These are phyloP conservation scores for Zhuliangozyma parablackwelliae DNA, from an alignment of 1,139 yeast genomes.

Conservation along the genomic window DNA sequence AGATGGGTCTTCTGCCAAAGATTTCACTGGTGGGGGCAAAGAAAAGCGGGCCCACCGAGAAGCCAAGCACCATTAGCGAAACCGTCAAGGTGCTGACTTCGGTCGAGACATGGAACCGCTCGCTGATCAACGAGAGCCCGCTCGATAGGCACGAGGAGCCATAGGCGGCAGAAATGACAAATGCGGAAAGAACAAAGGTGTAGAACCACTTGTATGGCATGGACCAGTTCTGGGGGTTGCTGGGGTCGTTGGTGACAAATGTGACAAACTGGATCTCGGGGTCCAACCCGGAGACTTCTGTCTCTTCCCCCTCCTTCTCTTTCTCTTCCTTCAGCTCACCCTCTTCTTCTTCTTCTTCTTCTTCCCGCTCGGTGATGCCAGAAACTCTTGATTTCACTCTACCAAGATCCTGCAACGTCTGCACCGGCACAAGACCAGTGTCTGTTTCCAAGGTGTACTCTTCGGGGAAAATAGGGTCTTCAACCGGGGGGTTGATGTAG, in stretches of 20 bases:
- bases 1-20: conserved; percentile 82
- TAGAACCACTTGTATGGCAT: conserved; percentile 55
- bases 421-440: conserved; percentile 80
- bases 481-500: conserved; percentile 57
- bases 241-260: conserved; percentile 70
- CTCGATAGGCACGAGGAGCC: conserved; percentile 92
- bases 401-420: conserved; percentile 65
- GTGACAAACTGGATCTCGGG: conserved; percentile 80
- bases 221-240: conserved; percentile 85
- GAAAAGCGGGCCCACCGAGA: conserved; percentile 78
- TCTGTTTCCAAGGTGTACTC: conserved; percentile 83
- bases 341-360: conserved; percentile 8
- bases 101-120: conserved; percentile 60
- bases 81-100: conserved; percentile 80
- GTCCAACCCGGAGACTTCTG: conserved; percentile 33
- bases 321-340: no score
- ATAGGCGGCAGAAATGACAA: conserved; percentile 83
- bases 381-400: conserved; percentile 38
- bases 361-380: conserved; percentile 6
- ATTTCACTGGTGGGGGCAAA: conserved; percentile 92
- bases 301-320: conserved; percentile 1
- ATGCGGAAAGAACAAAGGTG: conserved; percentile 59
- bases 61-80: conserved; percentile 86
- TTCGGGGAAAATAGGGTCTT: conserved; percentile 78
- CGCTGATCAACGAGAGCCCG: conserved; percentile 61